Conservation (phyloP, 352 stramenopile species). For the Blastocystis sp. region DNA sequence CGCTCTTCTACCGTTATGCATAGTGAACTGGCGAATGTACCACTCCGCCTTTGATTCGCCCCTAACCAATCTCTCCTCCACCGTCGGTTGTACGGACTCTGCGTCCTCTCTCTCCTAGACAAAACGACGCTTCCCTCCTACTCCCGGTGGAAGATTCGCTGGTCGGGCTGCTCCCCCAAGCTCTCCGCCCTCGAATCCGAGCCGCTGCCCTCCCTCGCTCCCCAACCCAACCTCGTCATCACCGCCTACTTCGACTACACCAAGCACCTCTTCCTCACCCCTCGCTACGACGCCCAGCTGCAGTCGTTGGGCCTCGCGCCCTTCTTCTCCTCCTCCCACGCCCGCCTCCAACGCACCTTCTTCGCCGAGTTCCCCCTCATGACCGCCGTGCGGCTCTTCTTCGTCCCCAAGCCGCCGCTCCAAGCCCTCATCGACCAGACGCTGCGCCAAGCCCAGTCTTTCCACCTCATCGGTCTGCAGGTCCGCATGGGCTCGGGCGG, state of each 20-base stretch:
- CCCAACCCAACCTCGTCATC: constrained; percentile 33
- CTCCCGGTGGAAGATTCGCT: constrained; percentile 42
- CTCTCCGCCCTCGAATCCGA: background rate
- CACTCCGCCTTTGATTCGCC: constrained; percentile 13
- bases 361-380: constrained; percentile 58
- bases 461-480: constrained; percentile 46
- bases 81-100: constrained; percentile 9
- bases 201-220: background rate
- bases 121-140: background rate
- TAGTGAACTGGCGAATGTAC: constrained; percentile 61
- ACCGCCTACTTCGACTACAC: constrained; percentile 64
- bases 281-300: constrained; percentile 9
- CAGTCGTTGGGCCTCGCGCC: background rate
- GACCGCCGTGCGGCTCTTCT: constrained; percentile 45
- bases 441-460: background rate
- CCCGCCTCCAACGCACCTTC: background rate
- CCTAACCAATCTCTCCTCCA: background rate
- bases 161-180: constrained; percentile 46
- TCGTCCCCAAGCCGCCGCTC: constrained; percentile 8
- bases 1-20: background rate
- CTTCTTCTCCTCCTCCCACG: background rate
- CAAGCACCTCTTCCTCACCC: background rate
- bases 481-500: constrained; percentile 59
- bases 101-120: background rate
- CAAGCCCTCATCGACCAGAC: background rate